Conservation (phyloP, 495 filamentous ascomycete species). For the Penicillium samsonianum region DNA sequence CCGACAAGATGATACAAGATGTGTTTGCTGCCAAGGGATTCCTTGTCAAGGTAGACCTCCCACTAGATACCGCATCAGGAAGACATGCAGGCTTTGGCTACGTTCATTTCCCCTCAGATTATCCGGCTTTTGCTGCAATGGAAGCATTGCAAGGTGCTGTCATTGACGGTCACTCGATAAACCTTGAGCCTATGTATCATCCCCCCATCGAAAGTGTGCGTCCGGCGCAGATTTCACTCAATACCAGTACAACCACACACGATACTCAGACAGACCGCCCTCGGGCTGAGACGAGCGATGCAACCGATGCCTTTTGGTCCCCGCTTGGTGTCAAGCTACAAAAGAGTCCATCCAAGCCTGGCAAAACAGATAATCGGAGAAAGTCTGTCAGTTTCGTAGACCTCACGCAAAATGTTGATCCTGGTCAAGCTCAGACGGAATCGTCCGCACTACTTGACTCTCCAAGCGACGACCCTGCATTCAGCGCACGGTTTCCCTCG, state of each 20-base stretch:
- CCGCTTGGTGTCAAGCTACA: neutral
- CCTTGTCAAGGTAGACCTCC: constrained; percentile 75
- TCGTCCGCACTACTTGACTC: constrained; percentile 25
- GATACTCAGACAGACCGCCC: neutral
- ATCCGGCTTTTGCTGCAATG: constrained; percentile 77
- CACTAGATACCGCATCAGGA: constrained; percentile 78
- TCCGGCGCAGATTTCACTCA: constrained; percentile 2
- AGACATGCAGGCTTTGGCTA: constrained; percentile 93
- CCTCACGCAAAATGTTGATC: neutral
- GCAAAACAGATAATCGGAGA: constrained; percentile 10
- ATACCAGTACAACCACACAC: constrained; percentile 3
- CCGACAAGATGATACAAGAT: constrained; percentile 68
- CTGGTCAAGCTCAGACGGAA: neutral
- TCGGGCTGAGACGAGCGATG: neutral
- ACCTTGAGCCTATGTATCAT: constrained; percentile 76
- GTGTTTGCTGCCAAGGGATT: constrained; percentile 74
- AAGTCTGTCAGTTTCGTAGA: constrained; percentile 28
- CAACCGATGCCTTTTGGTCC: neutral
- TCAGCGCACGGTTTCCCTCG: constrained; percentile 34
- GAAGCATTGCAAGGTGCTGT: constrained; percentile 71
- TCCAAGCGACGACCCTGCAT: constrained; percentile 24
- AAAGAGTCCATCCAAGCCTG: neutral
- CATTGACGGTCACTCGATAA: constrained; percentile 78
- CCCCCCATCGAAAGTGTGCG: constrained; percentile 26
- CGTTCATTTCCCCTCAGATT: constrained; percentile 71